phyloP scores from a whole-genome alignment of 1,284 basidiomycete species.

The Hypsizygus ulmarius region DNA sequence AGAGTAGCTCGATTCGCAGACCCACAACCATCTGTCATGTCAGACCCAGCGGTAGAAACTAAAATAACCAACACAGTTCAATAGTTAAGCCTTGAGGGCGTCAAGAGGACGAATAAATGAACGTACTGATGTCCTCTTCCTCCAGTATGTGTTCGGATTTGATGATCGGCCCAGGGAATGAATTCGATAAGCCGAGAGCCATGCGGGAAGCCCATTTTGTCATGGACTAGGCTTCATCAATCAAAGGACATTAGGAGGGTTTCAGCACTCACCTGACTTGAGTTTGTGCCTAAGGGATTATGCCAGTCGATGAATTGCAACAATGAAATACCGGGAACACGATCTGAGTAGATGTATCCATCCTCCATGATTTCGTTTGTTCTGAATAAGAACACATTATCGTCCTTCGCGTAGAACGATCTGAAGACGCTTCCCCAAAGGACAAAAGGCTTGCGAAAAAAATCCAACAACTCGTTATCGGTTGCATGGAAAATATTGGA shows the following conservation, averaged over 20 bases:
- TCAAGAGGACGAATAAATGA: neutral
- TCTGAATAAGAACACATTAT: constrained; percentile 34
- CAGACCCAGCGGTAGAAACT: constrained; percentile 30
- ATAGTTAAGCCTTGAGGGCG: neutral
- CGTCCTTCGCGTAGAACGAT: constrained; percentile 40
- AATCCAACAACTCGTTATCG: constrained; percentile 24
- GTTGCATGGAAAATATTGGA: constrained; percentile 19
- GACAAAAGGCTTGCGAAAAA: constrained; percentile 36
- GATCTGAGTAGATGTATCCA: constrained; percentile 5
- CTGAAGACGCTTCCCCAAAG: constrained; percentile 36
- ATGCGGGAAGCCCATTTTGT: constrained; percentile 52
- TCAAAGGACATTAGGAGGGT: neutral
- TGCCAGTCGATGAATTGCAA: constrained; percentile 29
- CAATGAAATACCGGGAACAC: constrained; percentile 17
- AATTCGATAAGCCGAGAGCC: constrained; percentile 41
- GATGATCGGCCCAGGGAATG: constrained; percentile 34
- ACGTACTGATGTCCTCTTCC: constrained; percentile 40
- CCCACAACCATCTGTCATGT: constrained; percentile 57
- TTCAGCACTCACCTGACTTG: constrained; percentile 27
- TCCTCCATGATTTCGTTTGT: constrained; percentile 31
- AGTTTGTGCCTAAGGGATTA: constrained; percentile 26
- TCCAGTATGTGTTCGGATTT: constrained; percentile 23
- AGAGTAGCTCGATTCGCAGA: constrained; percentile 40
- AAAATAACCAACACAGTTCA: constrained; percentile 1
- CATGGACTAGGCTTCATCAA: constrained; percentile 36